Conservation (phyloP, 352 stramenopile genomes). For the Aphanomyces cochlioides region DNA sequence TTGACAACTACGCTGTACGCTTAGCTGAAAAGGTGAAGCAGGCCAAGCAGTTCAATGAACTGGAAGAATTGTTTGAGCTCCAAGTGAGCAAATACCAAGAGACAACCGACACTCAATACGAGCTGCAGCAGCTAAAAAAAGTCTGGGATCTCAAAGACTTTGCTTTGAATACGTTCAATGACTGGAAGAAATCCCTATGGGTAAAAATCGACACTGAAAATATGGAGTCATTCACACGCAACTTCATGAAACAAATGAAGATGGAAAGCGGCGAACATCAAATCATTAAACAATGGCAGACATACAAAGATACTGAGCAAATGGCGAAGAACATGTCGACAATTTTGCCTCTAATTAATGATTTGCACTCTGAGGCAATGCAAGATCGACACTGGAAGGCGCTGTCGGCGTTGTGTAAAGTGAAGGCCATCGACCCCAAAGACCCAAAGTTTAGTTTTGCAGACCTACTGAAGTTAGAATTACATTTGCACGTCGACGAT, state of each 20-base stretch:
- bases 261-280: slow-evolving; percentile 75
- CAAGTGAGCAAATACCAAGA: slow-evolving; percentile 86
- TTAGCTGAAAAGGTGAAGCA: slow-evolving; percentile 79
- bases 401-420: slow-evolving; percentile 76
- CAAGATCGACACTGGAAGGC: slow-evolving; percentile 92
- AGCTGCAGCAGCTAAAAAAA: slow-evolving; percentile 83
- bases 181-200: slow-evolving; percentile 84
- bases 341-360: slow-evolving; percentile 89
- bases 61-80: slow-evolving; percentile 84
- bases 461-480: slow-evolving; percentile 76
- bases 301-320: slow-evolving; percentile 84
- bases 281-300: slow-evolving; percentile 84
- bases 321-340: slow-evolving; percentile 85
- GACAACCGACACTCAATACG: slow-evolving; percentile 84
- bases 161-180: slow-evolving; percentile 74
- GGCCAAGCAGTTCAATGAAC: slow-evolving; percentile 79
- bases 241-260: slow-evolving; percentile 85
- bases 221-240: slow-evolving; percentile 68
- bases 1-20: slow-evolving; percentile 65
- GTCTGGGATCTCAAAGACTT: slow-evolving; percentile 84
- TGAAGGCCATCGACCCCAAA: slow-evolving; percentile 83
- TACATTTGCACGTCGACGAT: slow-evolving; percentile 80
- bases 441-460: slow-evolving; percentile 80
- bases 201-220: slow-evolving; percentile 75
- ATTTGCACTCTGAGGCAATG: slow-evolving; percentile 94